These are phyloP conservation scores for Grammothele lineata DNA, from an alignment of 768 basidiomycete species.

Conservation along the genomic window DNA sequence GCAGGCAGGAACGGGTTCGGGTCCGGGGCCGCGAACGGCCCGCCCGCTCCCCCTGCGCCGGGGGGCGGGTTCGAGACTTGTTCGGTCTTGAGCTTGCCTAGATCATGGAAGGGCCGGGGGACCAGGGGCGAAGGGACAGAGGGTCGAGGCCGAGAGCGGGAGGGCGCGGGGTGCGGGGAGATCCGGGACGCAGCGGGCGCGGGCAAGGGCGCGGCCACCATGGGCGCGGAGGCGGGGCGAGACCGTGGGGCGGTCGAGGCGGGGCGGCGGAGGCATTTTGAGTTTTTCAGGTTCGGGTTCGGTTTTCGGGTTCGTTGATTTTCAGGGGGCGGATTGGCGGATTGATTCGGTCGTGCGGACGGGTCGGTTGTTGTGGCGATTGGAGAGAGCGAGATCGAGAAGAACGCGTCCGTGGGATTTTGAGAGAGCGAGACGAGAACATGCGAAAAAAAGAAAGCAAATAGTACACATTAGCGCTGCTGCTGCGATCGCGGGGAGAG, in stretches of 20 bases:
- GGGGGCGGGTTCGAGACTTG: slow-evolving; percentile 17
- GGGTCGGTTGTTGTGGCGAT: too few relatives aligned
- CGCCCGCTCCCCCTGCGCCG: too few relatives aligned
- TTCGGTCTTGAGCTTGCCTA: slow-evolving; percentile 32
- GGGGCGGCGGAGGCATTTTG: too few relatives aligned
- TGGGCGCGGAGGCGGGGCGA: too few relatives aligned
- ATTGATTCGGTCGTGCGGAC: too few relatives aligned
- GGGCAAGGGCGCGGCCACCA: too few relatives aligned
- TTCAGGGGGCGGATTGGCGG: too few relatives aligned
- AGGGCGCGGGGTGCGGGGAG: not conserved
- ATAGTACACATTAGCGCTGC: slow-evolving; percentile 32
- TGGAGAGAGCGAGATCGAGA: slow-evolving; percentile 6
- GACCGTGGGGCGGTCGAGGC: too few relatives aligned
- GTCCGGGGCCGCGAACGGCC: slow-evolving; percentile 24
- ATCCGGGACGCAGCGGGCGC: too few relatives aligned
- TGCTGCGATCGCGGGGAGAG: too few relatives aligned
- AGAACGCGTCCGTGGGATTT: slow-evolving; percentile 17
- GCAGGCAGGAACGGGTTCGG: slow-evolving; percentile 53
- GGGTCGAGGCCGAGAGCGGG: slow-evolving; percentile 3
- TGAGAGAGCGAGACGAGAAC: slow-evolving; percentile 24
- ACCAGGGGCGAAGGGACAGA: not conserved
- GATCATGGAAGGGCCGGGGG: slow-evolving; percentile 8
- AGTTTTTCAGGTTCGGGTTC: too few relatives aligned
- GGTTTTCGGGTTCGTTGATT: too few relatives aligned
- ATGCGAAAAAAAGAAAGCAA: slow-evolving; percentile 12